Percentiles rank a stretch among this genome's conserved stretches.
phyloP scores from a whole-genome alignment of 2,329 filamentous ascomycete species.

The Cyphellophora attinorum region DNA sequence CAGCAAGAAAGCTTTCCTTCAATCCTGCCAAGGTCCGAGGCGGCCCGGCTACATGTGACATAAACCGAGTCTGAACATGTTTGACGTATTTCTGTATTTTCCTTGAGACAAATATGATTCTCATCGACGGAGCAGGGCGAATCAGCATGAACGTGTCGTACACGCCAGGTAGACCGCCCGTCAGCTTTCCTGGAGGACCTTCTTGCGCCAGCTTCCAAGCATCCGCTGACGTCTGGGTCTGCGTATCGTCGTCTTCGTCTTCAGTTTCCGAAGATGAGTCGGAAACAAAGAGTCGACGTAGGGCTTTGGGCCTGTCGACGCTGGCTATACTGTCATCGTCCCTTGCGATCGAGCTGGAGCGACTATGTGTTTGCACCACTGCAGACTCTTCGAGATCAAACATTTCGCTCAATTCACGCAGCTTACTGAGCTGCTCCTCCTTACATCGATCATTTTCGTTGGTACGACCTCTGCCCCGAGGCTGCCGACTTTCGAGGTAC shows the following conservation, averaged over 20 bases:
- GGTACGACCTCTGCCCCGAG: conserved; percentile 6
- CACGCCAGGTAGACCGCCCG: conserved; percentile 22
- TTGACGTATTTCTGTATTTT: conserved; percentile 18
- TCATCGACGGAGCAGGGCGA: conserved; percentile 20
- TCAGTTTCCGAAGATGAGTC: conserved; percentile 8
- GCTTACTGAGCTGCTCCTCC: conserved; percentile 12
- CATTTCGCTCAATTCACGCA: conserved; percentile 21
- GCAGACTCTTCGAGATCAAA: conserved; percentile 21
- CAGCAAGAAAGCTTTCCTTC: conserved; percentile 27
- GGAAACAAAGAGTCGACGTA: conserved; percentile 8
- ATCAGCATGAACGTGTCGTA: conserved; percentile 24
- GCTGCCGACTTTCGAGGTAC: conserved; percentile 11
- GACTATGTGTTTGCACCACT: conserved; percentile 16
- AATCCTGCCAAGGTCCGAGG: conserved; percentile 27
- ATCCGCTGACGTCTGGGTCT: conserved; percentile 2
- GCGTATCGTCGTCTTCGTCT: conserved; percentile 3
- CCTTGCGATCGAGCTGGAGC: conserved; percentile 14
- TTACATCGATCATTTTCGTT: conserved; percentile 6
- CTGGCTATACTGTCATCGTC: conserved; percentile 15
- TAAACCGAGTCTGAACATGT: conserved; percentile 30
- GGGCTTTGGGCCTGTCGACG: conserved; percentile 3
- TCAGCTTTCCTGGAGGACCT: conserved; percentile 16
- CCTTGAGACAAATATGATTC: conserved; percentile 25
- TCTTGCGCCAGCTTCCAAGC: conserved; percentile 12
- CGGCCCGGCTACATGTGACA: conserved; percentile 33